Evolutionary conservation across 768 basidiomycete species (phyloP), one percentile per base, ranked within the genome.

Genomic region (Agaricus blazei): DNA sequence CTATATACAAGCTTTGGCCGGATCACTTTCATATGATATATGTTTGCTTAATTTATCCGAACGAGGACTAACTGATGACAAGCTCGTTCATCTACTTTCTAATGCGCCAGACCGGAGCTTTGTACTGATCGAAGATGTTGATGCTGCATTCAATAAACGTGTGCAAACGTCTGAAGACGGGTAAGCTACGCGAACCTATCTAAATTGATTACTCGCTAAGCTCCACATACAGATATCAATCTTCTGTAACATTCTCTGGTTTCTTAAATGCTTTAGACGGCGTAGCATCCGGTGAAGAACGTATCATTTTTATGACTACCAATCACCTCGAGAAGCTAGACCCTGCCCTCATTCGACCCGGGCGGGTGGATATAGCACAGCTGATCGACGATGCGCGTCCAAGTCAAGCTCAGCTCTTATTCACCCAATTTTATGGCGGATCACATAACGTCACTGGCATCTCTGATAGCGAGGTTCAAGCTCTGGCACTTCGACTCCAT

Each of bases 291-390:
- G 93, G 94, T 41, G 95, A 98, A 72, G 94, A 97, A 64, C 86
- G 97, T n/a, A 87, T 99, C 66, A 83, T 99, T 36, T 99, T 99
- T 72, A 90, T 99, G 87, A 99, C 97, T 0, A 98, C 97, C n/a
- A 99, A 99, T 69, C 97, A 98, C 63, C 67, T 90, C 52, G 84
- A 90, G 57, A 80, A 78, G 59, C 82, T 99, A 36, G 97, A 99
- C 70, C 88, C 93, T 5, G 97, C 96, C 0, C 82, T 99, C 45
- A 92, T 98, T 65, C 85, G 97, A 49, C 96, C 97, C 0, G 97
- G 97, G 15, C 83, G 97, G 9, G 95, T 99, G 42, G 97, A 99
- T 68, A 68, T 98, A 45, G 78, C 83, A 27, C 82, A 90, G 60
- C 71, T 89, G 37, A 80, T 99, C 48, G 93, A 88, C 68, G 91